phyloP scores from a whole-genome alignment of 139 green algal species.

The Coelastrella sp. region DNA sequence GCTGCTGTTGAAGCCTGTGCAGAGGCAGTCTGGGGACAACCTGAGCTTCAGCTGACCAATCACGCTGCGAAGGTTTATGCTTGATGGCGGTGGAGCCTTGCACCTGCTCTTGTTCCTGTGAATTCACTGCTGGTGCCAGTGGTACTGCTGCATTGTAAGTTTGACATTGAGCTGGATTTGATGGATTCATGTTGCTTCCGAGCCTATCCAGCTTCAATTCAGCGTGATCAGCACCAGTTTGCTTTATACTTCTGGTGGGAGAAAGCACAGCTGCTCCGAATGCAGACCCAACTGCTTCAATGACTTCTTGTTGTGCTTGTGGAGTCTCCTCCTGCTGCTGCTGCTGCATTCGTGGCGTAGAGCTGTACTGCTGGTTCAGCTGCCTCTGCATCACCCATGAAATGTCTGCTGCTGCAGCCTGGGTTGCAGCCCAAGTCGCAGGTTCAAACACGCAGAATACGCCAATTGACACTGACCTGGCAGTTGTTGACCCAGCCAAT shows the following conservation, averaged over 20 bases:
- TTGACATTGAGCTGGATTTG: too few species aligned
- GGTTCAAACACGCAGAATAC: background rate
- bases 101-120: background rate
- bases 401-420: background rate
- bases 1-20: background rate
- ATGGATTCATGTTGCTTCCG: too few species aligned
- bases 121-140: too few species aligned
- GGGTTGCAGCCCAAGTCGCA: background rate
- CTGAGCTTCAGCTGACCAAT: too few species aligned
- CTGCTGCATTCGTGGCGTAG: background rate
- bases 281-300: too few species aligned
- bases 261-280: too few species aligned
- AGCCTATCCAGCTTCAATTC: too few species aligned
- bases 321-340: background rate
- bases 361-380: background rate
- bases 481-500: background rate
- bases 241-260: too few species aligned
- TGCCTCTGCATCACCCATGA: background rate
- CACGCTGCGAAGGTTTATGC: too few species aligned
- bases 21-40: conserved; percentile 1
- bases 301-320: too few species aligned
- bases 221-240: too few species aligned
- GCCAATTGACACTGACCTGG: background rate
- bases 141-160: too few species aligned
- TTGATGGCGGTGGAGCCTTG: background rate